Evolutionary conservation across 306 rosid species (phyloP).

Genomic region (Pyrus pyrifolia): DNA sequence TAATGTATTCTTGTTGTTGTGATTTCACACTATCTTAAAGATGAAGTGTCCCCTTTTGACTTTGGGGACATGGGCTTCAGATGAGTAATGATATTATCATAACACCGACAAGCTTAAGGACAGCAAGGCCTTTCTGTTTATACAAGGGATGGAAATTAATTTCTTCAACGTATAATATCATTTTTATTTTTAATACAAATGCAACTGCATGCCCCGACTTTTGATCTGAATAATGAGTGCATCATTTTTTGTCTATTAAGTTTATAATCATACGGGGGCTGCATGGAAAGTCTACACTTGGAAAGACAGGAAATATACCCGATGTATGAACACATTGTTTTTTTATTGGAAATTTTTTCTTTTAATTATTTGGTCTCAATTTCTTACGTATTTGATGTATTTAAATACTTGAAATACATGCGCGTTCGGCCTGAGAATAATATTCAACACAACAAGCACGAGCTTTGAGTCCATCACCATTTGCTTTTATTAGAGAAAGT

Average conservation of each 20-base stretch:
- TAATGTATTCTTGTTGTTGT: too few species aligned
- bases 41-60: not conserved
- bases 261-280: not conserved
- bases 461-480: not conserved
- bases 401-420: not conserved
- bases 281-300: conserved; percentile 1
- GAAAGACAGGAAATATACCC: not conserved
- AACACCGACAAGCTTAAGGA: not conserved
- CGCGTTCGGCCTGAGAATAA: not conserved
- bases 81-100: too few species aligned
- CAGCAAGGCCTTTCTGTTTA: not conserved
- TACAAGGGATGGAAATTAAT: not conserved
- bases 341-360: not conserved
- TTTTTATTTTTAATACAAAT: not conserved
- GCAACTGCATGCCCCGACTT: not conserved
- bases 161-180: not conserved
- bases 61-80: not conserved
- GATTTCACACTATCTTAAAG: too few species aligned
- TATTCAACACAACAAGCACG: not conserved
- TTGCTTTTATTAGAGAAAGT: not conserved
- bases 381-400: not conserved
- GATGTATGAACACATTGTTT: not conserved
- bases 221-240: not conserved
- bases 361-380: too few species aligned
- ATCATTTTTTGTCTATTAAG: not conserved